Evolutionary conservation across 2,329 filamentous ascomycete species (phyloP).

Genomic region (Coniochaeta pulveracea): DNA sequence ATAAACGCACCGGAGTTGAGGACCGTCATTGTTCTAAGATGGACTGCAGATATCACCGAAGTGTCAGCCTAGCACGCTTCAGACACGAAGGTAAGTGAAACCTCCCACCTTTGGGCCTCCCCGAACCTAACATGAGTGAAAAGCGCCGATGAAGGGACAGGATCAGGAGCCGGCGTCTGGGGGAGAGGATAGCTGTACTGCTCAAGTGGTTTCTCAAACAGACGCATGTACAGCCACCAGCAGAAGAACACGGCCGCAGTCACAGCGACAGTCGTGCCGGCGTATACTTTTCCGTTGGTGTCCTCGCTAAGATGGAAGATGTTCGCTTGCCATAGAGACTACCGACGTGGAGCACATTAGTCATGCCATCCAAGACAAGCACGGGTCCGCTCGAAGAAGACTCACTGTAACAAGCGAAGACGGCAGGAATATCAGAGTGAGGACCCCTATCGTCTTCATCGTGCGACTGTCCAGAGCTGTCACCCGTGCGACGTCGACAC

Average conservation of each 20-base stretch:
- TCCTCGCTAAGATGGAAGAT: conserved; percentile 1
- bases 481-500: not conserved
- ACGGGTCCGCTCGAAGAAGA: not conserved
- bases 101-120: too few species aligned
- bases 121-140: too few species aligned
- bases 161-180: too few species aligned
- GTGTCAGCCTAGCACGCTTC: too few species aligned
- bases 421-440: not conserved
- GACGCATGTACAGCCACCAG: conserved; percentile 1
- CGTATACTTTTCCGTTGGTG: not conserved
- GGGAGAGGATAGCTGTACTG: too few species aligned
- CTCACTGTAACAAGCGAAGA: conserved; percentile 1
- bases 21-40: too few species aligned
- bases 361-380: not conserved
- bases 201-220: not conserved
- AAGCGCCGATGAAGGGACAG: too few species aligned
- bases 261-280: not conserved
- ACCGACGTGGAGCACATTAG: not conserved
- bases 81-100: too few species aligned
- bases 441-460: conserved; percentile 1
- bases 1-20: too few species aligned
- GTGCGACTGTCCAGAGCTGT: conserved; percentile 1
- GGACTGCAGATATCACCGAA: too few species aligned
- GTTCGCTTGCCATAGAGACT: conserved; percentile 1
- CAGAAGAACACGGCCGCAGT: not conserved